These are phyloP conservation scores for Stephania japonica DNA, from an alignment of 164 flowering plant genomes.

Conservation along the genomic window DNA sequence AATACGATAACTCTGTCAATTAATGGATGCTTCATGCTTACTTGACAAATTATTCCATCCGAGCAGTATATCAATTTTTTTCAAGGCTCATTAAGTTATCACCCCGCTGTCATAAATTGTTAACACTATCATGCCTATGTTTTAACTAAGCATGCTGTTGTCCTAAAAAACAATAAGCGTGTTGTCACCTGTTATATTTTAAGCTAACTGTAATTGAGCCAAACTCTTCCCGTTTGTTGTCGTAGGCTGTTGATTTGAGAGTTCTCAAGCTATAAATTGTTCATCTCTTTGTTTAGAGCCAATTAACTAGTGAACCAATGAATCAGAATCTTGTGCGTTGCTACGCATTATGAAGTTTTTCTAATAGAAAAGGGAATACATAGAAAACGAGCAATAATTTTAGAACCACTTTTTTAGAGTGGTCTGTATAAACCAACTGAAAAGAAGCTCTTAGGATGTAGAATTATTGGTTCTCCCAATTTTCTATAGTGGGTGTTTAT, in stretches of 20 bases:
- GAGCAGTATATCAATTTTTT: neutral
- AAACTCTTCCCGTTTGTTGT: neutral
- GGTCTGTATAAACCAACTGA: too few species aligned
- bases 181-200: neutral
- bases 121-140: neutral
- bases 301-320: neutral
- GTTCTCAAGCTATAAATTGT: neutral
- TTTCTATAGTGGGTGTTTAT: neutral
- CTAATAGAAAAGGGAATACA: neutral
- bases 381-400: neutral
- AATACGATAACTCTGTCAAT: neutral
- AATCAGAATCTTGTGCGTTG: neutral
- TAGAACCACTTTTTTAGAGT: neutral
- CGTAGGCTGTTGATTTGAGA: too few species aligned
- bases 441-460: too few species aligned
- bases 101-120: neutral
- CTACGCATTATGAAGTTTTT: neutral
- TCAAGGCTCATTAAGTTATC: neutral
- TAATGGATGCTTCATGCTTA: neutral
- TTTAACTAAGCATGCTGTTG: neutral
- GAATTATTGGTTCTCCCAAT: neutral
- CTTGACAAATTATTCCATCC: neutral
- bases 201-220: neutral
- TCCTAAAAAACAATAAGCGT: neutral
- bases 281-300: neutral